These are phyloP conservation scores for Solanum rostratum DNA, from an alignment of 257 asterid species.

Conservation along the genomic window DNA sequence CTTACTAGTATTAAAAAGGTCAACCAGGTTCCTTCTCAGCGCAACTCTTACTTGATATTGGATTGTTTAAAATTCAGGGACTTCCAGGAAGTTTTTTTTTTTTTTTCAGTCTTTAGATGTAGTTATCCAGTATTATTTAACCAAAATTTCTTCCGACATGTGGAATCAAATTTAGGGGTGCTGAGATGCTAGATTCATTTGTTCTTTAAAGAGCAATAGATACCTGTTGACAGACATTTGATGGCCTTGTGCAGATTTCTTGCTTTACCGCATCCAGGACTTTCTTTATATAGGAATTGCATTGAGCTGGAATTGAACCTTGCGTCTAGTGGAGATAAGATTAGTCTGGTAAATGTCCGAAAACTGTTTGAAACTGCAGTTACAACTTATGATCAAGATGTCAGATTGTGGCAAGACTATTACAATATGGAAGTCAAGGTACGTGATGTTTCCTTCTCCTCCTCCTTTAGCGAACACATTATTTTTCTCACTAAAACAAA, in stretches of 20 bases:
- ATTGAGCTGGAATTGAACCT: slow-evolving; percentile 69
- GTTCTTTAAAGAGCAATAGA: not conserved
- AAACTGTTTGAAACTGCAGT: slow-evolving; percentile 75
- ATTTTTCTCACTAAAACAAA: not conserved
- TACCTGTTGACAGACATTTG: not conserved
- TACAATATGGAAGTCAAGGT: slow-evolving; percentile 82
- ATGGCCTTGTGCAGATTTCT: slow-evolving; percentile 47
- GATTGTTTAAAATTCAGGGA: not conserved
- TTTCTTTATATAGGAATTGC: slow-evolving; percentile 43
- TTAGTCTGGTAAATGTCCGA: slow-evolving; percentile 51
- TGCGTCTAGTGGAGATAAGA: slow-evolving; percentile 49
- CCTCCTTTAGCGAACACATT: not conserved
- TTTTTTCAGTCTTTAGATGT: not conserved
- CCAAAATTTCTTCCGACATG: not conserved
- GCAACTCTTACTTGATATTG: not conserved
- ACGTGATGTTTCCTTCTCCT: not conserved
- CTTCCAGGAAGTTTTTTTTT: not conserved
- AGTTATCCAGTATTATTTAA: not conserved
- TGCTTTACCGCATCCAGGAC: slow-evolving; percentile 84
- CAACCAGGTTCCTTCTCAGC: not conserved
- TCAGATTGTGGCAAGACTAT: slow-evolving; percentile 69
- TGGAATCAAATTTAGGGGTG: not conserved
- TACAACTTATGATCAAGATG: slow-evolving; percentile 59
- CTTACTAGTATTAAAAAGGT: not conserved
- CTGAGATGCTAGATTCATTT: not conserved